These are phyloP conservation scores for Paraconiothyrium brasiliense DNA, from an alignment of 2,329 filamentous ascomycete species.

Conservation along the genomic window DNA sequence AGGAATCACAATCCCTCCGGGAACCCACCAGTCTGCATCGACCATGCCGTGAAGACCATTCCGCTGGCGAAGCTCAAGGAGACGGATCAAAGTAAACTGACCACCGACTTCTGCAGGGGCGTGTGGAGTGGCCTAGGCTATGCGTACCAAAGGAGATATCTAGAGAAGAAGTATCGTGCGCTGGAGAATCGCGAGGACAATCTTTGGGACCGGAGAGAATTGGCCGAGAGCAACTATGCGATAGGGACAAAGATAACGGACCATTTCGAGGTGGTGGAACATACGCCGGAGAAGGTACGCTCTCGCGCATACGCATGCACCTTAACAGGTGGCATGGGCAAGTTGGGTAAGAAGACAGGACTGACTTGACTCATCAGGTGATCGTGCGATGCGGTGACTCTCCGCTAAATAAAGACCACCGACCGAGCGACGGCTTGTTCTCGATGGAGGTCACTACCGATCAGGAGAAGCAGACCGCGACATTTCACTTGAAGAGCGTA, in stretches of 20 bases:
- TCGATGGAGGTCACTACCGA: constrained; percentile 52
- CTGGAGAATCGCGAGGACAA: constrained; percentile 42
- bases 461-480: constrained; percentile 45
- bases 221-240: constrained; percentile 43
- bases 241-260: constrained; percentile 51
- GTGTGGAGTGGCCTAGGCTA: constrained; percentile 51
- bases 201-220: constrained; percentile 48
- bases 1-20: constrained; percentile 42
- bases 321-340: not conserved
- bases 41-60: constrained; percentile 48
- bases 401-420: constrained; percentile 38
- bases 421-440: constrained; percentile 50
- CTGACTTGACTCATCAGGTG: constrained; percentile 38
- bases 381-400: constrained; percentile 51
- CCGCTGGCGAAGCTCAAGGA: constrained; percentile 46
- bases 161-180: constrained; percentile 48
- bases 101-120: constrained; percentile 50
- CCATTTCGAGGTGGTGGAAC: constrained; percentile 54
- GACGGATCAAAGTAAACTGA: constrained; percentile 39
- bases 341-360: not conserved
- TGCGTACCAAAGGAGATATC: constrained; percentile 44
- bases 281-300: constrained; percentile 46
- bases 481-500: constrained; percentile 52
- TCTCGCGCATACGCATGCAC: not conserved
- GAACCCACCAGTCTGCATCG: constrained; percentile 48